phyloP scores from a whole-genome alignment of 768 basidiomycete genomes.

The Kwoniella dendrophila region DNA sequence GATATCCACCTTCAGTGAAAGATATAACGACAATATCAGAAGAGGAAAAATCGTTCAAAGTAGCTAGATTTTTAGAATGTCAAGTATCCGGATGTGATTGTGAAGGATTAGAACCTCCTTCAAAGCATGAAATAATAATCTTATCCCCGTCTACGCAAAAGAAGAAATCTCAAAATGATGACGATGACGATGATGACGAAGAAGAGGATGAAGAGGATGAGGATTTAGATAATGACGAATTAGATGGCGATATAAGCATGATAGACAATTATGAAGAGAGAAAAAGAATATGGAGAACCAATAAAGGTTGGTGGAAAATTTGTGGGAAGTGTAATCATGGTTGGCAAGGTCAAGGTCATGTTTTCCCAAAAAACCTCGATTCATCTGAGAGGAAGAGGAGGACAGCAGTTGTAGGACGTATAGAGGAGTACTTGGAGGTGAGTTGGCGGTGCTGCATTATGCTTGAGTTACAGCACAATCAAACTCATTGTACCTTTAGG shows the following conservation, averaged over 20 bases:
- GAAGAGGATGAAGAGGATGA: slow-evolving; percentile 64
- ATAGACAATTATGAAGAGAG: slow-evolving; percentile 55
- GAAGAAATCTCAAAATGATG: slow-evolving; percentile 60
- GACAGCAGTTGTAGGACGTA: slow-evolving; percentile 71
- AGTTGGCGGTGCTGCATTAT: slow-evolving; percentile 45
- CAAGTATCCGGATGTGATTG: slow-evolving; percentile 65
- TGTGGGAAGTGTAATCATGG: slow-evolving; percentile 54
- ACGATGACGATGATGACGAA: slow-evolving; percentile 64
- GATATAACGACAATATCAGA: slow-evolving; percentile 34
- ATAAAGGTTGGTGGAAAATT: slow-evolving; percentile 52
- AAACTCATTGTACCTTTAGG: not conserved
- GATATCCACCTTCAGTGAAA: slow-evolving; percentile 33
- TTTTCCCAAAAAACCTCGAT: slow-evolving; percentile 62
- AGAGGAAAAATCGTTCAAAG: slow-evolving; percentile 60
- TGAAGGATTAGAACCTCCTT: slow-evolving; percentile 69
- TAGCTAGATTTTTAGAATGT: slow-evolving; percentile 79
- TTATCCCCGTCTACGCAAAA: not conserved
- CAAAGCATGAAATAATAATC: slow-evolving; percentile 67
- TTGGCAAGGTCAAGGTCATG: slow-evolving; percentile 51
- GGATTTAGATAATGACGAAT: slow-evolving; percentile 68
- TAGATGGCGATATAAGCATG: slow-evolving; percentile 60
- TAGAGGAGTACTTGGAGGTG: slow-evolving; percentile 82
- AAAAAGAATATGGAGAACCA: slow-evolving; percentile 67
- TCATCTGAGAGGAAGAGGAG: slow-evolving; percentile 59
- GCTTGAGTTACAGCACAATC: too few species aligned